Conservation (phyloP, 495 filamentous ascomycete genomes). For the Elasticomyces elasticus region DNA sequence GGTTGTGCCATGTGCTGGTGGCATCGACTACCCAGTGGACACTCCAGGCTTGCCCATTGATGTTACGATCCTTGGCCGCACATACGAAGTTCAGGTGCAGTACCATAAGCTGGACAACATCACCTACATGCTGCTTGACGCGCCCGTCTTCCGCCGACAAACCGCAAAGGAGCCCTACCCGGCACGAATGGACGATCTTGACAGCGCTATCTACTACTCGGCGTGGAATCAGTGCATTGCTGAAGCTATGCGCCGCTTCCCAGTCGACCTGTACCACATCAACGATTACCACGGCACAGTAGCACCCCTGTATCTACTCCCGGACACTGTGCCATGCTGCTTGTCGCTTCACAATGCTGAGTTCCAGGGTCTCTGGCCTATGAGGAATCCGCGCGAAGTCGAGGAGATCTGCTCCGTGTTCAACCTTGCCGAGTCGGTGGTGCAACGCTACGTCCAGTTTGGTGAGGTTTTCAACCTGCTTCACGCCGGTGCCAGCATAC, state of each 20-base stretch:
- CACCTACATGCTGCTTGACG: slow-evolving; percentile 62
- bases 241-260: slow-evolving; percentile 48
- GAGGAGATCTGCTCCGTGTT: slow-evolving; percentile 64
- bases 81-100: slow-evolving; percentile 55
- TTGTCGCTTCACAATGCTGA: slow-evolving; percentile 60
- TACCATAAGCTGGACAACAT: slow-evolving; percentile 59
- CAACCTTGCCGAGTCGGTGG: slow-evolving; percentile 45
- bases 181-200: slow-evolving; percentile 64
- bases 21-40: slow-evolving; percentile 54
- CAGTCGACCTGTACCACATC: slow-evolving; percentile 66
- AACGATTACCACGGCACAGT: slow-evolving; percentile 73
- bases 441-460: slow-evolving; percentile 54
- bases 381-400: slow-evolving; percentile 57
- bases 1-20: slow-evolving; percentile 69
- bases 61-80: slow-evolving; percentile 54
- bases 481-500: slow-evolving; percentile 61
- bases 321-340: slow-evolving; percentile 51
- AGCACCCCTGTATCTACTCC: slow-evolving; percentile 61
- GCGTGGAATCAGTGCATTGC: slow-evolving; percentile 68
- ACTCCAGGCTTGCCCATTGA: slow-evolving; percentile 52
- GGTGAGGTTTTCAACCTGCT: slow-evolving; percentile 63
- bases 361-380: slow-evolving; percentile 66
- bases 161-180: slow-evolving; percentile 59
- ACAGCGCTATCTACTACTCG: slow-evolving; percentile 62
- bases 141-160: slow-evolving; percentile 61